Conservation (phyloP, 2,329 filamentous ascomycete genomes). For the Cladophialophora bantiana region DNA sequence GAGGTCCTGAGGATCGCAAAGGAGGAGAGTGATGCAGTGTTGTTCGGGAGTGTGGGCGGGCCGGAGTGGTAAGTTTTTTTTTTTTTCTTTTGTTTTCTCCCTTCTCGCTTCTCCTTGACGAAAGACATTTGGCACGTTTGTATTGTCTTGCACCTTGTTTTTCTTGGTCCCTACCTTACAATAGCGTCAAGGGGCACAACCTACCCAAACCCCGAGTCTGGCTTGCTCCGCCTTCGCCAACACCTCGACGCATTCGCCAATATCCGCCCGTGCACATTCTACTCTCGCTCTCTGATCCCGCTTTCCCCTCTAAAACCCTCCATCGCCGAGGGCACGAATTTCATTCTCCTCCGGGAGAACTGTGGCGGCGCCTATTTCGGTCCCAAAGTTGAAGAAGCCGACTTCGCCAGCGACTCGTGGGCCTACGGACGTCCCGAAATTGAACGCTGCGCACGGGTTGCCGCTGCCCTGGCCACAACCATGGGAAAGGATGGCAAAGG, state of each 20-base stretch:
- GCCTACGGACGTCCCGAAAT: constrained; percentile 55
- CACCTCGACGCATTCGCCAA: constrained; percentile 57
- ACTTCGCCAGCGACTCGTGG: constrained; percentile 58
- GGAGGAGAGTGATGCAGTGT: constrained; percentile 67
- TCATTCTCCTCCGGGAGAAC: constrained; percentile 64
- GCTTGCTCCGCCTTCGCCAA: constrained; percentile 38
- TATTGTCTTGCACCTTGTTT: neutral
- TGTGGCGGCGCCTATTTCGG: constrained; percentile 55
- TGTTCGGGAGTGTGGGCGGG: constrained; percentile 72
- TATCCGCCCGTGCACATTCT: constrained; percentile 57
- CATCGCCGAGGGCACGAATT: constrained; percentile 72
- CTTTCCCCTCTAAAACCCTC: constrained; percentile 56
- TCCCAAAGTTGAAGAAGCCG: constrained; percentile 53
- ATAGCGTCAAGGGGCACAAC: constrained; percentile 54
- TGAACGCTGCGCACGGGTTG: constrained; percentile 57
- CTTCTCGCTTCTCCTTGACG: neutral
- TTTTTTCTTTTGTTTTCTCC: constrained; percentile 45
- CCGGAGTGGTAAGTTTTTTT: constrained; percentile 68
- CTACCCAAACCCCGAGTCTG: constrained; percentile 39
- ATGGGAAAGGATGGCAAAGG: constrained; percentile 38
- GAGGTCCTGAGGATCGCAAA: constrained; percentile 65
- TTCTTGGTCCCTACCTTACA: neutral
- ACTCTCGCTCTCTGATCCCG: constrained; percentile 48
- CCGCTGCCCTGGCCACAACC: constrained; percentile 54
- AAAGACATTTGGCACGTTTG: neutral